Base-by-base conservation (phyloP, 768 basidiomycete genomes). In the Boletales sp. region DNA sequence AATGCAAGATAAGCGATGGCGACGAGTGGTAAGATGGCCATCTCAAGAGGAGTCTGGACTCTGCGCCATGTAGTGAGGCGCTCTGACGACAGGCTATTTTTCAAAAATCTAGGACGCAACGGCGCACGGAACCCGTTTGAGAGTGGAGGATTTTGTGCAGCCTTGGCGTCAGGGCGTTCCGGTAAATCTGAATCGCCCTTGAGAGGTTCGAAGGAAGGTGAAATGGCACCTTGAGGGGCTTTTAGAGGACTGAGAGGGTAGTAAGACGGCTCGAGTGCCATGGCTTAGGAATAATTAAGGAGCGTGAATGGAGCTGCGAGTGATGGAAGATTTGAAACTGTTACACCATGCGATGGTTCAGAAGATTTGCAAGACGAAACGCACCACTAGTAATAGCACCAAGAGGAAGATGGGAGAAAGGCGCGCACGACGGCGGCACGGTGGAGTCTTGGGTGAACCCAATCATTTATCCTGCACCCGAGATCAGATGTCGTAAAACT, bases 1-100 rank as follows among this genome's bases (percentile, higher is more conserved):
- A 69, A 67, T 0, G 55, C 53, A 9, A 69, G 47, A 45, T 63
- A 67, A 13, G 37, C 65, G 27, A 69, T 58, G 5, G 65, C 66
- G 3, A 53, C 51, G 12, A 67, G 37, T 6, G 68, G 59, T 3
- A 69, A 40, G 50, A 67, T 51, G 0, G 54, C 47, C 55, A 64
- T 47, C 45, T 55, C 19, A 3, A 60, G 45, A 1, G 55, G 39
- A 3, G 55, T 41, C 39, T 19, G 37, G 11, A 53, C 27, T 13
- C 8, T 18, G 19, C 43, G 27, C 61, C 61, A 66, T 39, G 38
- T 8, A 18, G 31, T 21, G 4, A 3, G 43, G 4, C 35, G 40
- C 35, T 13, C 6, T 3, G 36, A 1, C 3, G 21, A 36, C n/a
- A n/a, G 37, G 42, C 38, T 6, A 15, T 51, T 52, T 5, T 14